phyloP scores from a whole-genome alignment of 345 rosid species.

The Salix koriyanagi region DNA sequence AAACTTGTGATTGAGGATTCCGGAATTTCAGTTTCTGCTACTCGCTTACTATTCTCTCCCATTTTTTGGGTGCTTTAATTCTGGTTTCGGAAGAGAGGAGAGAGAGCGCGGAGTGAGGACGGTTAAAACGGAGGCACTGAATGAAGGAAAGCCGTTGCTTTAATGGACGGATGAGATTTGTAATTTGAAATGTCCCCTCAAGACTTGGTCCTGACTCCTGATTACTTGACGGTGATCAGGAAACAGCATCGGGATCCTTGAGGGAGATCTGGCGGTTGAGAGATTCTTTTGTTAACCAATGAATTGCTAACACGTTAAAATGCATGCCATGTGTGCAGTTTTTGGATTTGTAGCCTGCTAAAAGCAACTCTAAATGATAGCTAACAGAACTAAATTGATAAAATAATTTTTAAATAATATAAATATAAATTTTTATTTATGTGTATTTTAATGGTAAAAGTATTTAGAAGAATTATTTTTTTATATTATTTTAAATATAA shows the following conservation, averaged over 20 bases:
- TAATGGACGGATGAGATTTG: constrained; percentile 37
- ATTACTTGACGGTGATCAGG: constrained; percentile 11
- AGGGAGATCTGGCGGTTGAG: not conserved
- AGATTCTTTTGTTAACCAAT: not conserved
- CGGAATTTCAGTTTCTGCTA: not conserved
- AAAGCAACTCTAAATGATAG: too few species aligned
- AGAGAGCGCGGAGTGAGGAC: not conserved
- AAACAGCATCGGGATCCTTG: not conserved
- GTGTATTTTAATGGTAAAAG: too few species aligned
- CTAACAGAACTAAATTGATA: too few species aligned
- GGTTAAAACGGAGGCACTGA: constrained; percentile 13
- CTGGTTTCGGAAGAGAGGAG: constrained; percentile 9
- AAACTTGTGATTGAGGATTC: constrained; percentile 36
- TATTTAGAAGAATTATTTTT: too few species aligned
- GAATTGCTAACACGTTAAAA: not conserved
- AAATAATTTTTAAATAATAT: too few species aligned
- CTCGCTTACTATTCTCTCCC: constrained; percentile 42
- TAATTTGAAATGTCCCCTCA: constrained; percentile 11
- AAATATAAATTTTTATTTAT: too few species aligned
- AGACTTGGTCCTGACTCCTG: constrained; percentile 26
- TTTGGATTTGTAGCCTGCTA: not conserved
- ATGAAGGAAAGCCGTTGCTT: constrained; percentile 32
- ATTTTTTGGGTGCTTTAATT: constrained; percentile 20
- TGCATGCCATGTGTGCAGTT: not conserved
- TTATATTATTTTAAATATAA: too few species aligned